Percentiles rank a stretch among this genome's conserved stretches.
Conservation (phyloP, 2,329 filamentous ascomycete species). For the Microdochium nivale region DNA sequence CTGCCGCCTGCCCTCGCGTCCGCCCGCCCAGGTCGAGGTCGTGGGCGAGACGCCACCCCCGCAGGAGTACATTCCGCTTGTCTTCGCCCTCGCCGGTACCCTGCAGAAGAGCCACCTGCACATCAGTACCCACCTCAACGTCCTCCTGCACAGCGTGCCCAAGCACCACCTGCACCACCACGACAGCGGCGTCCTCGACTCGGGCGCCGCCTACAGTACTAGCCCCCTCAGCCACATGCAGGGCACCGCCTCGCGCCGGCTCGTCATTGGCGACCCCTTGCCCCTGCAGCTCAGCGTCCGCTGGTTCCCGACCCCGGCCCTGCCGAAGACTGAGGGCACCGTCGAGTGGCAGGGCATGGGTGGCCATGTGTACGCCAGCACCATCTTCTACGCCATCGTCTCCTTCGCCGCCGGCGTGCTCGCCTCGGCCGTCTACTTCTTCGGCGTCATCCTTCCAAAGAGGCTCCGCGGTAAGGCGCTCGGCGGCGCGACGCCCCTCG, state of each 20-base stretch:
- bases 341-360: conserved; percentile 60
- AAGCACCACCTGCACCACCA: conserved; percentile 54
- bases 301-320: conserved; percentile 72
- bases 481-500: conserved; percentile 49
- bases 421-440: conserved; percentile 49
- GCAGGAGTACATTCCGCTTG: conserved; percentile 68
- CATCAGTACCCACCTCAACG: conserved; percentile 81
- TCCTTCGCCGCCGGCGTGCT: conserved; percentile 48
- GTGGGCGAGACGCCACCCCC: conserved; percentile 40
- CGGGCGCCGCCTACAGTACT: conserved; percentile 79
- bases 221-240: conserved; percentile 57
- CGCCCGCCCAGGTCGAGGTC: conserved; percentile 46
- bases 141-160: conserved; percentile 66
- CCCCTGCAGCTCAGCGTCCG: conserved; percentile 71
- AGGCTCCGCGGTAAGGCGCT: conserved; percentile 40
- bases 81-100: conserved; percentile 83
- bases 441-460: conserved; percentile 49
- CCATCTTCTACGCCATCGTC: conserved; percentile 52
- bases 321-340: conserved; percentile 59
- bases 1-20: conserved; percentile 79
- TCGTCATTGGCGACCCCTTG: conserved; percentile 82
- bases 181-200: conserved; percentile 74
- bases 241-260: conserved; percentile 46
- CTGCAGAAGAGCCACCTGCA: conserved; percentile 86
- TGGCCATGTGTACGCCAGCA: conserved; percentile 55